These are phyloP conservation scores for Trichoderma virens DNA, from an alignment of 495 filamentous ascomycete genomes.

Conservation along the genomic window DNA sequence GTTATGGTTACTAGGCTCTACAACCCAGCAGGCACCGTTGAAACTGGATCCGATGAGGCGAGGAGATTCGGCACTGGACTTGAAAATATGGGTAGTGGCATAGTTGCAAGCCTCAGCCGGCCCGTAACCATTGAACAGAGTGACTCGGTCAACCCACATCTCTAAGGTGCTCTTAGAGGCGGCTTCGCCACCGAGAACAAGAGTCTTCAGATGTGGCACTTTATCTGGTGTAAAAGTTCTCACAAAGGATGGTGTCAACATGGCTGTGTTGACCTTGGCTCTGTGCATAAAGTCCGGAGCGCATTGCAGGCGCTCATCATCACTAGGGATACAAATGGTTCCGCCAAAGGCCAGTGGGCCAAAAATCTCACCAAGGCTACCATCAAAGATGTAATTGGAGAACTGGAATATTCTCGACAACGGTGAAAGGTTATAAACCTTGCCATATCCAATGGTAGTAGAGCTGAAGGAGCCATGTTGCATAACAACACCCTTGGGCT, in stretches of 20 bases:
- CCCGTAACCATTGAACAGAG: constrained; percentile 46
- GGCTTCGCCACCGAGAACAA: constrained; percentile 5
- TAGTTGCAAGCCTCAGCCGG: constrained; percentile 38
- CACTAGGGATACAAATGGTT: constrained; percentile 55
- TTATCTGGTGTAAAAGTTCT: constrained; percentile 1
- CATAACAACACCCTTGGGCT: constrained; percentile 36
- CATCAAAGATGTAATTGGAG: constrained; percentile 43
- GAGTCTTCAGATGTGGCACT: constrained; percentile 2
- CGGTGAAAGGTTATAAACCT: constrained; percentile 30
- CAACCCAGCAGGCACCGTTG: constrained; percentile 41
- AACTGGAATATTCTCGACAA: constrained; percentile 41
- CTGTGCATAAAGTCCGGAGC: constrained; percentile 29
- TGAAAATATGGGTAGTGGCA: constrained; percentile 25
- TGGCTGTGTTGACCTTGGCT: constrained; percentile 32
- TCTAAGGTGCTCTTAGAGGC: background rate
- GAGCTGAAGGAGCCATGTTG: constrained; percentile 32
- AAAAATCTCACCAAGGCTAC: constrained; percentile 42
- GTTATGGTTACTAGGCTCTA: constrained; percentile 42
- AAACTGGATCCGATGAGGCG: constrained; percentile 30
- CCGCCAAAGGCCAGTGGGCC: constrained; percentile 46
- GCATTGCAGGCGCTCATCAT: constrained; percentile 38
- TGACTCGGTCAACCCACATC: background rate
- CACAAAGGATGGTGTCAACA: constrained; percentile 48
- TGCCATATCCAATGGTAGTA: constrained; percentile 26
- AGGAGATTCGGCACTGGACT: constrained; percentile 20